Conservation (phyloP, 2,329 filamentous ascomycete genomes). For the Lecanoromycetidae sp. region DNA sequence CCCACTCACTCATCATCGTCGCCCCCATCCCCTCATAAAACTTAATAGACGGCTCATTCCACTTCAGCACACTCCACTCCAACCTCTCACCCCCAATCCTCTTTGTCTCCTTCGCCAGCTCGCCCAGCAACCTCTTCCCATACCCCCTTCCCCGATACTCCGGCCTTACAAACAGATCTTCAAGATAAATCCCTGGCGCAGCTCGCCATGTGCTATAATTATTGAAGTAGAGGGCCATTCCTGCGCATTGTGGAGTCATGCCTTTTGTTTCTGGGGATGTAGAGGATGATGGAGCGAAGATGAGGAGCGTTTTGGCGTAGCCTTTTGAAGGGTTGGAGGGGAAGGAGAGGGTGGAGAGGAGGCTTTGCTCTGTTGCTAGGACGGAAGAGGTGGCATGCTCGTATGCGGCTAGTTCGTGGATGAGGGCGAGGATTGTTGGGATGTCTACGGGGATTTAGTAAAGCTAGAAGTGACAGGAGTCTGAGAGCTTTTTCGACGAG, state of each 20-base stretch:
- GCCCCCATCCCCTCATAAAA: slow-evolving; percentile 55
- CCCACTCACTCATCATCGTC: slow-evolving; percentile 11
- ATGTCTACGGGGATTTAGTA: slow-evolving; percentile 47
- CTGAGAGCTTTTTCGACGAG: slow-evolving; percentile 10
- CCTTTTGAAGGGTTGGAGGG: slow-evolving; percentile 38
- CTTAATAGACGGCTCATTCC: slow-evolving; percentile 80
- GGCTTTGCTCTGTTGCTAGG: slow-evolving; percentile 63
- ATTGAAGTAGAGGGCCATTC: slow-evolving; percentile 86
- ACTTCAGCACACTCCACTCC: slow-evolving; percentile 86
- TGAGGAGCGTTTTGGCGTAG: slow-evolving; percentile 64
- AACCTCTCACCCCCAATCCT: slow-evolving; percentile 61
- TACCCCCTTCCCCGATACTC: slow-evolving; percentile 63
- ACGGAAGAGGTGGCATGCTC: slow-evolving; percentile 65
- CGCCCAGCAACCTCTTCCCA: slow-evolving; percentile 60
- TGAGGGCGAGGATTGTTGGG: slow-evolving; percentile 64
- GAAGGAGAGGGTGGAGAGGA: slow-evolving; percentile 68
- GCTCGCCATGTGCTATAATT: slow-evolving; percentile 92
- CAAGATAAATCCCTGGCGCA: slow-evolving; percentile 79
- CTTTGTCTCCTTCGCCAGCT: slow-evolving; percentile 67
- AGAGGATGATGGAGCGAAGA: slow-evolving; percentile 36
- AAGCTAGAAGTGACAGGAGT: background rate
- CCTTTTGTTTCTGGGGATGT: too few relatives aligned
- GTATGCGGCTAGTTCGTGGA: slow-evolving; percentile 77
- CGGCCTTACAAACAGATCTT: slow-evolving; percentile 76
- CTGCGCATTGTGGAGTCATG: slow-evolving; percentile 43